These are phyloP conservation scores for Symbiotaphrina buchneri DNA, from an alignment of 495 filamentous ascomycete species.

Conservation along the genomic window DNA sequence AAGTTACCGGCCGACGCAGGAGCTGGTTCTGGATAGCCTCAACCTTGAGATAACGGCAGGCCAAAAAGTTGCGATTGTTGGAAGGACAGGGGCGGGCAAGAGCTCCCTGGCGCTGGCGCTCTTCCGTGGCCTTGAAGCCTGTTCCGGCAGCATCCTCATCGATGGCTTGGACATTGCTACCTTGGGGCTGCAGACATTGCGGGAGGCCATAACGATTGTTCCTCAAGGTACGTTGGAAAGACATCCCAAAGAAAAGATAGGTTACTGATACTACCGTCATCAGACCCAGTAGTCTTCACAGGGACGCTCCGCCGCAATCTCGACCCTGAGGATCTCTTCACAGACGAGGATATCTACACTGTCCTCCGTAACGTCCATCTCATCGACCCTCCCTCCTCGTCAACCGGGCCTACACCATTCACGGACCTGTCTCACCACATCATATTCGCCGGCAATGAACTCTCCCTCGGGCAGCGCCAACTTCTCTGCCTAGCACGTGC, in stretches of 20 bases:
- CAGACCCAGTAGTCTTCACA: constrained; percentile 84
- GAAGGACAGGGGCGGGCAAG: constrained; percentile 91
- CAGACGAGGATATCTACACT: constrained; percentile 75
- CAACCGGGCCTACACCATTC: constrained; percentile 40
- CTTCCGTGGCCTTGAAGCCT: constrained; percentile 93
- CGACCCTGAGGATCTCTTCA: constrained; percentile 81
- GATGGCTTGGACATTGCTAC: constrained; percentile 72
- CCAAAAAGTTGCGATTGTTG: constrained; percentile 94
- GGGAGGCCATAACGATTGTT: constrained; percentile 90
- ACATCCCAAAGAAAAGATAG: constrained; percentile 1
- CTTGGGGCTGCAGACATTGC: constrained; percentile 79
- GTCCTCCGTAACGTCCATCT: constrained; percentile 81
- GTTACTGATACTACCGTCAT: background rate
- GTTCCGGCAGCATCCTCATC: constrained; percentile 71
- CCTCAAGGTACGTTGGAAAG: constrained; percentile 36
- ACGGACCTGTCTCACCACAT: constrained; percentile 63
- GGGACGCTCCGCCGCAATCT: constrained; percentile 90
- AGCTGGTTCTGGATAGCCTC: constrained; percentile 61
- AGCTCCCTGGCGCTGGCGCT: constrained; percentile 86
- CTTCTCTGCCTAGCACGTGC: constrained; percentile 89
- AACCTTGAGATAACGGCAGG: constrained; percentile 67
- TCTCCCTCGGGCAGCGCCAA: constrained; percentile 92
- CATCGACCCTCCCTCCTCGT: constrained; percentile 26
- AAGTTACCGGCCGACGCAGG: constrained; percentile 69
- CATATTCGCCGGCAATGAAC: constrained; percentile 80